Evolutionary conservation across 306 rosid genomes (phyloP), one percentile per base, ranked within the genome.

Genomic region (Prunus padus): DNA sequence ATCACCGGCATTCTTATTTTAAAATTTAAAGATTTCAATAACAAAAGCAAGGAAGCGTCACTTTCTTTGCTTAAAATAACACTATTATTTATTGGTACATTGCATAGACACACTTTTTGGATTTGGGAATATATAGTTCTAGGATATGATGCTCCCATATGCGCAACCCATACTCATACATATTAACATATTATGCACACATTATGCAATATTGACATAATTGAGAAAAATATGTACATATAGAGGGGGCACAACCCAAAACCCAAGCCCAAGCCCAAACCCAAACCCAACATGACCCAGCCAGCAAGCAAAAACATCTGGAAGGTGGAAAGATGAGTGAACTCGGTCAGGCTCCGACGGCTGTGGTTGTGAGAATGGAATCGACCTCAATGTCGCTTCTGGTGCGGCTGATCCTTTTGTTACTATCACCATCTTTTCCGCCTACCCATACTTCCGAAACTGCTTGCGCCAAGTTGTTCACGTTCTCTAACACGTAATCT

Each of bases 401-500:
- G 15, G 82, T 67, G 0, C 90, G 94, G 20, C 46, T 33, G 22
- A 87, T 67, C 77, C 72, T 77, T 67, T 66, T 20, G 44, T 14
- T 64, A 65, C 76, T 83, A 0, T 40, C 81, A 28, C 71, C 74
- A 1, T 93, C 84, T n/a, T 72, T 47, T 69, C 40, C 47, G 18
- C 69, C 54, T 4, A 56, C 77, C 98, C 97, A 87, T 50, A 94
- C 77, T 68, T 85, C 98, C 0, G 97, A 88, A 47, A 91, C 59
- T 1, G 50, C 84, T 74, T 91, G 78, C 0, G 75, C 76, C n/a
- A 89, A 3, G 56, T 71, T 84, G 45, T 79, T 68, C 68, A 91
- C 87, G 12, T 54, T 52, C 85, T 86, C 94, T 71, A 91, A 65
- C 0, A 37, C 86, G 40, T 89, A 91, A 28, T 91, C 96, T 16